Evolutionary conservation across 129 eudicot species (phyloP).

Genomic region (Silybum marianum): DNA sequence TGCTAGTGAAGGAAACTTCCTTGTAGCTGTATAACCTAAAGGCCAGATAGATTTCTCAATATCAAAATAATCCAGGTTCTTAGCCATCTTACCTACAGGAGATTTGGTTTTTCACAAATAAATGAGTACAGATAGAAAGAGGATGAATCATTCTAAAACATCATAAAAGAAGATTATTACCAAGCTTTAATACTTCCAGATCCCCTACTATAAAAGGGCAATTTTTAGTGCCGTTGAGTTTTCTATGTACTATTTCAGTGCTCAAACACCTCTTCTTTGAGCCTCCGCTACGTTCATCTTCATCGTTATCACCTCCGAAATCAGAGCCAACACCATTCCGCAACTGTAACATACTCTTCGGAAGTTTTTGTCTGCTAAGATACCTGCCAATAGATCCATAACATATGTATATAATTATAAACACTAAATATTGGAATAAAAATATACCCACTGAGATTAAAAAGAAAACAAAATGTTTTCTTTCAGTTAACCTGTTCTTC

Average conservation of each 20-base stretch:
- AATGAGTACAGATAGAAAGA: constrained; percentile 15
- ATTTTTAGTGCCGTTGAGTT: constrained; percentile 42
- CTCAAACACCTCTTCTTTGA: constrained; percentile 42
- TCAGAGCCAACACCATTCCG: constrained; percentile 52
- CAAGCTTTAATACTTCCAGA: constrained; percentile 70
- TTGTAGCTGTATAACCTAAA: constrained; percentile 75
- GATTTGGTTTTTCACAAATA: constrained; percentile 11
- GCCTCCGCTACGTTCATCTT: constrained; percentile 46
- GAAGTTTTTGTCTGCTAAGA: constrained; percentile 83
- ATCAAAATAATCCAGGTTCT: constrained; percentile 50
- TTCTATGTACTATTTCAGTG: constrained; percentile 40
- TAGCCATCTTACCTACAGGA: constrained; percentile 64
- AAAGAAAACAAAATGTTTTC: not conserved
- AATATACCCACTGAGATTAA: constrained; percentile 1
- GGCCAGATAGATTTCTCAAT: constrained; percentile 64
- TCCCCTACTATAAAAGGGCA: constrained; percentile 64
- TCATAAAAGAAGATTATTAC: constrained; percentile 34
- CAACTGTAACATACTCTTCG: constrained; percentile 65
- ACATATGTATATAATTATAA: not conserved
- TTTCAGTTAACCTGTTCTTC: not conserved
- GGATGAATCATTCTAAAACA: not conserved
- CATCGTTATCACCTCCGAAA: constrained; percentile 35
- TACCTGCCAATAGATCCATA: constrained; percentile 52
- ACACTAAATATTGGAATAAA: not conserved
- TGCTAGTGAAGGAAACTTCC: constrained; percentile 71